phyloP scores from a whole-genome alignment of 2,329 filamentous ascomycete species.

The Ophiosphaerella herpotricha region DNA sequence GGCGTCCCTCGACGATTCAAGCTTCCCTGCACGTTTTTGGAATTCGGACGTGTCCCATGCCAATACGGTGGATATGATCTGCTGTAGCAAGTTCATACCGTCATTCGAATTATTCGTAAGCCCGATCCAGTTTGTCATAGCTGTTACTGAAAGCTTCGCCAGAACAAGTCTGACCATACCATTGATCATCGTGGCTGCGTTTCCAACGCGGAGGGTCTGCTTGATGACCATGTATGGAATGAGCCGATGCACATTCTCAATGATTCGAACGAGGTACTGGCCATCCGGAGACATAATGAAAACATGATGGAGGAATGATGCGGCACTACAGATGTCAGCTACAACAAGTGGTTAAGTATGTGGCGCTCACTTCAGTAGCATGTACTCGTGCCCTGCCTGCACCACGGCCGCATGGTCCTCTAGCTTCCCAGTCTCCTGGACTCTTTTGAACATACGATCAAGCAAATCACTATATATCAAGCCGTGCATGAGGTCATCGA shows the following conservation, averaged over 20 bases:
- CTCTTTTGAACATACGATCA: slow-evolving; percentile 66
- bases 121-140: slow-evolving; percentile 79
- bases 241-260: slow-evolving; percentile 71
- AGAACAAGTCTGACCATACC: slow-evolving; percentile 73
- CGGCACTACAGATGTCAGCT: slow-evolving; percentile 57
- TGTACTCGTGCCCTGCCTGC: slow-evolving; percentile 68
- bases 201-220: slow-evolving; percentile 75
- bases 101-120: slow-evolving; percentile 72
- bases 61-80: slow-evolving; percentile 74
- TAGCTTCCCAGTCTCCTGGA: slow-evolving; percentile 64
- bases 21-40: slow-evolving; percentile 65
- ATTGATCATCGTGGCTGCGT: slow-evolving; percentile 80
- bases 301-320: slow-evolving; percentile 74
- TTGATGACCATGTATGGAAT: slow-evolving; percentile 73
- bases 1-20: slow-evolving; percentile 65
- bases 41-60: slow-evolving; percentile 75
- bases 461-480: slow-evolving; percentile 71
- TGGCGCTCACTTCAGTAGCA: slow-evolving; percentile 69
- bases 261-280: slow-evolving; percentile 71
- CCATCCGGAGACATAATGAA: slow-evolving; percentile 76
- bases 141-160: slow-evolving; percentile 76
- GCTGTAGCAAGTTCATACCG: slow-evolving; percentile 79
- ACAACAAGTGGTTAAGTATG: background rate
- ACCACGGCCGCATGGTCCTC: slow-evolving; percentile 67
- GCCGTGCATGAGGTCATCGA: slow-evolving; percentile 68